These are phyloP conservation scores for Pinus albicaulis DNA, from an alignment of 75 land plant species.

Conservation along the genomic window DNA sequence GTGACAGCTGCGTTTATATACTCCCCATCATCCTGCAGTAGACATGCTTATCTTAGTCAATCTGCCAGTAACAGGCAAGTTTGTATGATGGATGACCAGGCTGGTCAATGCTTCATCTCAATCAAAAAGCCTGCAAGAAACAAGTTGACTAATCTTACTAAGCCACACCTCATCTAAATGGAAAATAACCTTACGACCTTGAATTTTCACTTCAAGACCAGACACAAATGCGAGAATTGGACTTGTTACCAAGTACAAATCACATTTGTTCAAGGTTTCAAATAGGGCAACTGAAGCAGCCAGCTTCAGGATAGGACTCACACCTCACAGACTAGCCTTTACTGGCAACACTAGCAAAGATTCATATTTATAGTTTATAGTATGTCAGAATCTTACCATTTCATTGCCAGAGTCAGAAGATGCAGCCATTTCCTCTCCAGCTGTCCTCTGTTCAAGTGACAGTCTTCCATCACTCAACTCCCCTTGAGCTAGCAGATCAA, in stretches of 20 bases:
- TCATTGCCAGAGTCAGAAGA: slow-evolving; percentile 6
- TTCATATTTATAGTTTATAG: not conserved
- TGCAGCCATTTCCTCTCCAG: not conserved
- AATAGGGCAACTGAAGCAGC: not conserved
- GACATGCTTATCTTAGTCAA: slow-evolving; percentile 51
- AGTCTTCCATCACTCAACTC: not conserved
- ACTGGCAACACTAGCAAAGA: not conserved
- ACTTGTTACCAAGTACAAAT: not conserved
- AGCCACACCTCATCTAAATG: slow-evolving; percentile 27
- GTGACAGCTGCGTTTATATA: slow-evolving; percentile 41
- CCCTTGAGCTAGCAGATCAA: not conserved
- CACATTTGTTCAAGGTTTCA: not conserved
- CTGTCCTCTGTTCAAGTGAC: not conserved
- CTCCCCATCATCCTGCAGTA: slow-evolving; percentile 82
- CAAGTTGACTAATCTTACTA: slow-evolving; percentile 44
- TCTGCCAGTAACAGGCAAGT: slow-evolving; percentile 24
- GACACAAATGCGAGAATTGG: not conserved
- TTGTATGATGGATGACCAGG: slow-evolving; percentile 26
- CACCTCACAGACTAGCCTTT: not conserved
- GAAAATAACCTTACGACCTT: slow-evolving; percentile 4
- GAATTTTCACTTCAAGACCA: not conserved
- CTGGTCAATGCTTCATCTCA: slow-evolving; percentile 22
- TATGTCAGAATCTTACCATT: not conserved
- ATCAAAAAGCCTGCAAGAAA: slow-evolving; percentile 41
- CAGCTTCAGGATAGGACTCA: not conserved